Evolutionary conservation across 345 rosid species (phyloP), one percentile per base, ranked within the genome.

Genomic region (Salix caprea): DNA sequence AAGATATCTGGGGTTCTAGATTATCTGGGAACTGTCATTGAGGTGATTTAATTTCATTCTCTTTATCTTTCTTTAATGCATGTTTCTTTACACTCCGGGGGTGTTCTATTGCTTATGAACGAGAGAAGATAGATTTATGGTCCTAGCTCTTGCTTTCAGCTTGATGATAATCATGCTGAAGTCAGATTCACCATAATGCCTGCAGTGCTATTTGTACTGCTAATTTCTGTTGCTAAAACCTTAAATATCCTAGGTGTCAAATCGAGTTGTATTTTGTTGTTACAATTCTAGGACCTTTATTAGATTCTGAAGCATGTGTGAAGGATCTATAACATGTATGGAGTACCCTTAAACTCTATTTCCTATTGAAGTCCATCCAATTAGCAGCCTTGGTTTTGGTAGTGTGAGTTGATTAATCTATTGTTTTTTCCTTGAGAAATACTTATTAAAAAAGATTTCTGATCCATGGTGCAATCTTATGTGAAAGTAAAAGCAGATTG

Each of bases 1-100:
- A 94, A 94, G 86, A 89, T 92, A 71, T 92, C 98, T 61, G 94
- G 97, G 52, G 97, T 94, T 75, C 76, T 92, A 76, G 97, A 90
- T 71, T 92, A 92, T 85, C 83, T 92, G 72, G 97, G 80, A 88
- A 94, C 88, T 26, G 82, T 94, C 39, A 73, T 95, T 77, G 99
- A 95, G 99, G 98, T 92, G 84, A 3, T 4, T 26, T 54, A 36
- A 14, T 34, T 26, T 54, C 46, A 14, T 34, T 34, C 71, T 23
- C 37, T n/a, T 4, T 50, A 18, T 52, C n/a, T 71, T 30, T 5
- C 16, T 54, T 75, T 5, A 65, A n/a, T 36, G 54, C 32, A 32
- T 50, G 2, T 37, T 72, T 58, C 54, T 16, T 48, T 48, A 16
- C 54, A 15, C 54, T 48, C 54, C 54, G 1, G 54, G 54, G 54